phyloP scores from a whole-genome alignment of 306 rosid genomes.

The Cicer chorassanicum region DNA sequence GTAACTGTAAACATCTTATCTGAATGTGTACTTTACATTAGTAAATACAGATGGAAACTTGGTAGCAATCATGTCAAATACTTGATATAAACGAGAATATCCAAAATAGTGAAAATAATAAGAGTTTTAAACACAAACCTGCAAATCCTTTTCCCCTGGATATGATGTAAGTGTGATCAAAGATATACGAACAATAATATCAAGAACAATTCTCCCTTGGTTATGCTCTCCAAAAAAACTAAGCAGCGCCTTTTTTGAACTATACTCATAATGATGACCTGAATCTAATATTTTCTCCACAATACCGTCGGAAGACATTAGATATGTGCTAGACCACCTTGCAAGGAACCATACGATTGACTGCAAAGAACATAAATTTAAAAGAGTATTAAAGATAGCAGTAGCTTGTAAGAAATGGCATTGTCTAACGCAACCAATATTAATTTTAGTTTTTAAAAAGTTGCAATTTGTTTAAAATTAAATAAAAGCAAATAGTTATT shows the following conservation, averaged over 20 bases:
- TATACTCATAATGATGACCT: constrained; percentile 52
- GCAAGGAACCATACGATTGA: constrained; percentile 96
- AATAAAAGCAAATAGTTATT: neutral
- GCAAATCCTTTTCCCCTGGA: constrained; percentile 92
- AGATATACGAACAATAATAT: constrained; percentile 81
- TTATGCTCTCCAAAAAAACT: constrained; percentile 77
- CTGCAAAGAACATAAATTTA: constrained; percentile 59
- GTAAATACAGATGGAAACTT: constrained; percentile 35
- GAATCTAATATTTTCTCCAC: constrained; percentile 53
- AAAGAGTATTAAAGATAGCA: constrained; percentile 34
- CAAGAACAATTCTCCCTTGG: constrained; percentile 86
- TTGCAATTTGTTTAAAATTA: constrained; percentile 14
- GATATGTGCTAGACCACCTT: constrained; percentile 91
- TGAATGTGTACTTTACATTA: constrained; percentile 11
- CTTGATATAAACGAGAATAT: constrained; percentile 14
- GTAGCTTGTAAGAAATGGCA: constrained; percentile 34
- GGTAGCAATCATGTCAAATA: constrained; percentile 39
- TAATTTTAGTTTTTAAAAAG: neutral
- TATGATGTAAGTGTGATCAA: constrained; percentile 70
- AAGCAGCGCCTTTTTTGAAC: constrained; percentile 61
- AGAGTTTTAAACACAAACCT: constrained; percentile 62
- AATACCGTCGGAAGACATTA: constrained; percentile 75
- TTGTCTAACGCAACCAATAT: constrained; percentile 35
- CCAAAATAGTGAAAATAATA: constrained; percentile 35
- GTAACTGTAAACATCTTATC: constrained; percentile 7